These are phyloP conservation scores for Fusarium piperis DNA, from an alignment of 2,329 filamentous ascomycete genomes.

Conservation along the genomic window DNA sequence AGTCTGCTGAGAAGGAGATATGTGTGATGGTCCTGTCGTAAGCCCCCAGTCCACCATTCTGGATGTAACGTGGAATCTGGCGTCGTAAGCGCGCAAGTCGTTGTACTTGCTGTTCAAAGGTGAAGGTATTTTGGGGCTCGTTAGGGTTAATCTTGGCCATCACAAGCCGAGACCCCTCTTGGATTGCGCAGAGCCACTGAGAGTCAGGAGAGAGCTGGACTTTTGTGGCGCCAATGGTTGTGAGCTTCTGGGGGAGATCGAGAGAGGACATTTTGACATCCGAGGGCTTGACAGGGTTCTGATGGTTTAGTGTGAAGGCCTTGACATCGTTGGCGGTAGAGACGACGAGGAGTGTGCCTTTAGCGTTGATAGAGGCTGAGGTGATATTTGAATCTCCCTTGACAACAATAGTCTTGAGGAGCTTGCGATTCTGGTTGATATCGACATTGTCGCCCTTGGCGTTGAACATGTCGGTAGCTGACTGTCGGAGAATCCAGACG, in stretches of 20 bases:
- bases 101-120: constrained; percentile 50
- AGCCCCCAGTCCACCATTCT: constrained; percentile 73
- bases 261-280: constrained; percentile 77
- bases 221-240: constrained; percentile 71
- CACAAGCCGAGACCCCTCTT: constrained; percentile 67
- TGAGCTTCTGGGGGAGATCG: constrained; percentile 66
- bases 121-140: constrained; percentile 26
- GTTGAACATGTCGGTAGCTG: constrained; percentile 58
- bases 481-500: constrained; percentile 73
- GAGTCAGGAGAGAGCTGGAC: constrained; percentile 76
- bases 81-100: constrained; percentile 64
- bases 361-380: constrained; percentile 74
- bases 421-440: constrained; percentile 66
- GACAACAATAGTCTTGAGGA: constrained; percentile 74
- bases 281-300: constrained; percentile 60
- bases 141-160: constrained; percentile 50
- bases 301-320: constrained; percentile 74
- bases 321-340: constrained; percentile 80
- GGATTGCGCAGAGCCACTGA: constrained; percentile 74
- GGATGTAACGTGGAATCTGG: constrained; percentile 62
- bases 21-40: constrained; percentile 83
- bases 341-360: constrained; percentile 79
- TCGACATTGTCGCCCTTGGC: constrained; percentile 51
- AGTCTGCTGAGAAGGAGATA: constrained; percentile 81
- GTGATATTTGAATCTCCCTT: constrained; percentile 85